Conservation (phyloP, 169 alveolate genomes). For the Cryptosporidium bovis region DNA sequence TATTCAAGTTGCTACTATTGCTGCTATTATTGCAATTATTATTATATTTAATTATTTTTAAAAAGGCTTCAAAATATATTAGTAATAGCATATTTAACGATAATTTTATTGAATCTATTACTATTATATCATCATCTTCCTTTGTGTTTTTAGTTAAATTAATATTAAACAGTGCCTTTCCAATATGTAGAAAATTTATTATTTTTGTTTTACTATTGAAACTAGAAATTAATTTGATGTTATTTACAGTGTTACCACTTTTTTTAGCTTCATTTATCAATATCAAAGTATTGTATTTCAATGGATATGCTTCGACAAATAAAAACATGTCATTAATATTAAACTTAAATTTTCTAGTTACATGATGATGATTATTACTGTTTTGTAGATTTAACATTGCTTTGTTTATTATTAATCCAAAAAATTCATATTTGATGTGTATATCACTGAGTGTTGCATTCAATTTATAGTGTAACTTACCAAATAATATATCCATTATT, state of each 20-base stretch:
- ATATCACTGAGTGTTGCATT: background rate
- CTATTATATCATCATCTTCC: background rate
- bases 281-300: background rate
- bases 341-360: background rate
- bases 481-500: no score
- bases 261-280: background rate
- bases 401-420: constrained; percentile 17
- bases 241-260: background rate
- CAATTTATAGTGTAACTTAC: background rate
- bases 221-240: constrained; percentile 1
- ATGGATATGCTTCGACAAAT: constrained; percentile 34
- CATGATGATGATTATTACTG: background rate
- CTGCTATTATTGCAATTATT: background rate
- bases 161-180: constrained; percentile 1
- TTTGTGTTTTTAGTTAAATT: background rate
- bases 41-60: background rate
- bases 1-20: background rate
- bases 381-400: background rate
- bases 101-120: constrained; percentile 1
- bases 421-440: constrained; percentile 33
- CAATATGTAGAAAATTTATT: background rate
- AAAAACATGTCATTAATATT: background rate
- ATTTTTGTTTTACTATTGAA: constrained; percentile 20
- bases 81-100: background rate
- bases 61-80: constrained; percentile 12